These are phyloP conservation scores for Phytophthora hibernalis DNA, from an alignment of 352 stramenopile genomes.

Conservation along the genomic window DNA sequence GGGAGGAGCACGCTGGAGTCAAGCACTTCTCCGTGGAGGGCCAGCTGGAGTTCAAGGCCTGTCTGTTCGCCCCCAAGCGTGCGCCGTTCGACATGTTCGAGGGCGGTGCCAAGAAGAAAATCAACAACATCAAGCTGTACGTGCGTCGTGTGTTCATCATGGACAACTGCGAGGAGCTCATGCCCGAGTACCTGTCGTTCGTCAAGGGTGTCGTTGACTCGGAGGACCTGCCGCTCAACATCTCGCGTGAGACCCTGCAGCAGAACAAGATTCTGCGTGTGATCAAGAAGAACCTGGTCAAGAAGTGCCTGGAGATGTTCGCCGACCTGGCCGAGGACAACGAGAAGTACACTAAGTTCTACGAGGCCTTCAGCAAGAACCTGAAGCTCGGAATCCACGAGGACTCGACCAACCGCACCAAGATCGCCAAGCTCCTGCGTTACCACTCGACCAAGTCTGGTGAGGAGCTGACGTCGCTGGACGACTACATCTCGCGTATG, in stretches of 20 bases:
- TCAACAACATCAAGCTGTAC: constrained; percentile 99
- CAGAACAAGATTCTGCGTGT: constrained; percentile 99
- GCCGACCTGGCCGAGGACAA: constrained; percentile 98
- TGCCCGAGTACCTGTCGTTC: constrained; percentile 99
- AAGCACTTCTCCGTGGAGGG: constrained; percentile 99
- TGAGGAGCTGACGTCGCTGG: constrained; percentile 96
- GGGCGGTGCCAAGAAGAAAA: constrained; percentile 98
- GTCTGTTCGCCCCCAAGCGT: constrained; percentile 98
- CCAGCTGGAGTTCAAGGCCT: constrained; percentile 99
- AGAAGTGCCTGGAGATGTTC: constrained; percentile 99
- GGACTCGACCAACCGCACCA: constrained; percentile 98
- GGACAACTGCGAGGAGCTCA: constrained; percentile 99
- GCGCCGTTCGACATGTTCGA: constrained; percentile 99
- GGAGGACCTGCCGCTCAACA: constrained; percentile 99
- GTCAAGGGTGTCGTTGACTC: constrained; percentile 99
- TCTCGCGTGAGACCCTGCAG: constrained; percentile 99
- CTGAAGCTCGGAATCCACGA: constrained; percentile 99
- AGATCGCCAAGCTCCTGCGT: constrained; percentile 99
- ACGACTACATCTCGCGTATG: constrained; percentile 98
- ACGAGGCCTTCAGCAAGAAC: constrained; percentile 99
- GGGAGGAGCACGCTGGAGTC: constrained; percentile 97
- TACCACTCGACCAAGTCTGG: constrained; percentile 99
- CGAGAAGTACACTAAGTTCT: constrained; percentile 99
- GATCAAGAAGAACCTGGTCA: constrained; percentile 99
- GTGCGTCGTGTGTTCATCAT: constrained; percentile 99